Evolutionary conservation across 257 asterid species (phyloP).

Genomic region (Dorcoceras hygrometricum): DNA sequence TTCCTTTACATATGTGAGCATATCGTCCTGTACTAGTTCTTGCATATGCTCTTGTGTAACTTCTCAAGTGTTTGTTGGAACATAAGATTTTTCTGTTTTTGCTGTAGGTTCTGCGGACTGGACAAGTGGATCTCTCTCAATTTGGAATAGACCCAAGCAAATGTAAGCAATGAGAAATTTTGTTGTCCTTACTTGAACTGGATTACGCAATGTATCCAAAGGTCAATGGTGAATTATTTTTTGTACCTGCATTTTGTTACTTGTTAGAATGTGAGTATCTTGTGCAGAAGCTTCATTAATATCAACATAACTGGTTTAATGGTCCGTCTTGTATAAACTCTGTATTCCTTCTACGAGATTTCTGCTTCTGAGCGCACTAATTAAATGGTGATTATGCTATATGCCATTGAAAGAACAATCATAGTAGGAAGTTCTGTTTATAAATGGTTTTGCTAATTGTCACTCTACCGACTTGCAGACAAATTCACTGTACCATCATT

Average conservation of each 20-base stretch:
- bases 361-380: background rate
- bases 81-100: constrained; percentile 23
- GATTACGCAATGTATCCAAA: background rate
- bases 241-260: constrained; percentile 1
- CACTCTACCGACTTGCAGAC: constrained; percentile 42
- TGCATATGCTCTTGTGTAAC: constrained; percentile 4
- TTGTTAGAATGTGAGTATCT: background rate
- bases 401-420: too few species aligned
- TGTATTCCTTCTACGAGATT: background rate
- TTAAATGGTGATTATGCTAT: background rate
- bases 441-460: background rate
- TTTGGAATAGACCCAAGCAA: constrained; percentile 88
- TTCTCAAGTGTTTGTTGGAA: constrained; percentile 1
- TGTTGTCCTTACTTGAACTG: background rate
- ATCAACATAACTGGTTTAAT: constrained; percentile 5
- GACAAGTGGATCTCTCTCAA: constrained; percentile 84
- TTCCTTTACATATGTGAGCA: constrained; percentile 86
- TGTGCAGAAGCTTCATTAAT: background rate
- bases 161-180: constrained; percentile 46
- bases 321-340: background rate
- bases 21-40: constrained; percentile 5
- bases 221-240: constrained; percentile 1
- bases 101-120: constrained; percentile 83
- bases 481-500: constrained; percentile 84
- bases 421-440: background rate